Evolutionary conservation across 2,329 filamentous ascomycete genomes (phyloP), one percentile per base, ranked within the genome.

Genomic region (Chrysosporium queenslandicum): DNA sequence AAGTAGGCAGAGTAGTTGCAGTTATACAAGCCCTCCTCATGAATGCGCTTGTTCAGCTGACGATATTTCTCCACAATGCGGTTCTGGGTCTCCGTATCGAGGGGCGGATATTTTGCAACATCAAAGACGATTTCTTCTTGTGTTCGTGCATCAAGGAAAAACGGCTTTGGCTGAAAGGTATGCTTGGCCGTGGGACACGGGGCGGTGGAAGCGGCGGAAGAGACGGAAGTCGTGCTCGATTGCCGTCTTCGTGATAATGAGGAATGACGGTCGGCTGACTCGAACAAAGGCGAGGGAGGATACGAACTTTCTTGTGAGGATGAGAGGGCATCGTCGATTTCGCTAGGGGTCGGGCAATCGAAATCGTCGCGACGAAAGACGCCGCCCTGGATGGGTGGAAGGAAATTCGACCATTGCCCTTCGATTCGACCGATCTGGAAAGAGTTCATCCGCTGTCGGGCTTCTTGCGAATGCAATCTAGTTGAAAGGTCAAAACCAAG

Each of bases 311-410:
- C 67, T 8, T 73, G 68, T 60, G 77, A 80, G 1, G 76, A 77
- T 21, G 68, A 69, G 29, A 69, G 65, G 56, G 58, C 20, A 51
- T 56, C 49, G 30, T 75, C 71, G 7, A 67, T 18, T 21, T 56
- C 54, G 41, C 25, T 46, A n/a, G 34, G 12, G 18, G 30, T 18
- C 8, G 18, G n/a, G 3, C 53, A 48, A 21, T 29, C 36, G 2
- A 37, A 11, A 51, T 76, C 70, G 48, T 75, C 75, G 20, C 71
- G 69, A 58, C 83, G 78, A 68, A 90, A 94, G 54, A 77, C 76
- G 39, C 91, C 91, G 53, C 89, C 90, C 68, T 97, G 91, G 49
- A 97, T 91, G 0, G 92, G 91, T 3, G 92, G 90, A 5, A 86
- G 63, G 64, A 96, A 94, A 68, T 96, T 96, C 56, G 74, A 73